Evolutionary conservation across 306 rosid species (phyloP).

Genomic region (Sesbania bispinosa): DNA sequence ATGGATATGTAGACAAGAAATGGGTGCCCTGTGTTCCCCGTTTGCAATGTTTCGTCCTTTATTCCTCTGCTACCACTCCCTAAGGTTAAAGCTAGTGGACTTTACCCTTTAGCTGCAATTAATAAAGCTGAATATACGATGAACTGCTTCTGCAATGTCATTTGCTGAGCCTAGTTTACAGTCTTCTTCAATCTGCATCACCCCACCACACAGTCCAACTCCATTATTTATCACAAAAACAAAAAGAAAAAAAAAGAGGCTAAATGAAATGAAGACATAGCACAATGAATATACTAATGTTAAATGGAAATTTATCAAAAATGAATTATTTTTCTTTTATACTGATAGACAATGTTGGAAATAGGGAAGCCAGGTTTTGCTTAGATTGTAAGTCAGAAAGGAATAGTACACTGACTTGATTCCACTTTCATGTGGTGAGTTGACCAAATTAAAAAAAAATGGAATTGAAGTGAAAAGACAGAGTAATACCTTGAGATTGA

Average conservation of each 20-base stretch:
- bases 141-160: conserved; percentile 75
- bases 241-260: too few relatives aligned
- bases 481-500: conserved; percentile 88
- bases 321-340: background rate
- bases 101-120: conserved; percentile 41
- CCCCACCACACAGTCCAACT: conserved; percentile 7
- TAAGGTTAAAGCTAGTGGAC: background rate
- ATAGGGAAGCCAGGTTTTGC: conserved; percentile 37
- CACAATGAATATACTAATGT: background rate
- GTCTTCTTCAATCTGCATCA: conserved; percentile 84
- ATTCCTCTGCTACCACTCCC: conserved; percentile 9
- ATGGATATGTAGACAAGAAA: conserved; percentile 27
- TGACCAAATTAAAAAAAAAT: conserved; percentile 37
- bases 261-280: too few relatives aligned
- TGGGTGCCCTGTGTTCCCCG: conserved; percentile 44
- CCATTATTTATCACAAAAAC: background rate
- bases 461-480: conserved; percentile 17
- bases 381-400: conserved; percentile 47
- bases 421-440: conserved; percentile 30
- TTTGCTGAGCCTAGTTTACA: conserved; percentile 70
- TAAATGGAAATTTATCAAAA: background rate
- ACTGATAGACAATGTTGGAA: conserved; percentile 17
- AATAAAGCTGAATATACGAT: conserved; percentile 62
- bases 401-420: conserved; percentile 43
- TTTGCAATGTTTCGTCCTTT: conserved; percentile 11